Evolutionary conservation across 2,329 filamentous ascomycete genomes (phyloP), one percentile per base, ranked within the genome.

Genomic region (Elsinoe perseae): DNA sequence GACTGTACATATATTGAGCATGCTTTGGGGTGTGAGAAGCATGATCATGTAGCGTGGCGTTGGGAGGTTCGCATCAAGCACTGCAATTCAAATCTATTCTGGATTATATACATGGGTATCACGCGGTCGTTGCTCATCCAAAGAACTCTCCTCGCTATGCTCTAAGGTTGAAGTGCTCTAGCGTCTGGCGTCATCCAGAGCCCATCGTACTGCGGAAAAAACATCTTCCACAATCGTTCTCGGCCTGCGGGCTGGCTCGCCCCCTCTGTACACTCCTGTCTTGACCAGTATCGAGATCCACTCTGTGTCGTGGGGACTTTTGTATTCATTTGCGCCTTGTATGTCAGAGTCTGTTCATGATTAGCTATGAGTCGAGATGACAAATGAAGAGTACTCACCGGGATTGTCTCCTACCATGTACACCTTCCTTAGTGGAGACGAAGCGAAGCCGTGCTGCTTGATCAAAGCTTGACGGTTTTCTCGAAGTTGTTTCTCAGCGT

Each of bases 401-500:
- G 75, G 75, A 58, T 77, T 78, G 57, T 78, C 75, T 1, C 93
- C 93, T 40, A 97, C 81, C 92, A 97, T 97, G 72, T 95, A 97
- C 9, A 97, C 90, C 42, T 79, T 80, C 64, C 78, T 77, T 56
- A 95, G 70, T n/a, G 79, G 77, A 18, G 59, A 62, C 56, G 61
- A 60, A 36, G 57, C 61, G 16, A 64, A 67, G 59, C 60, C 64
- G 16, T 40, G 12, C 14, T 36, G 8, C 50, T 52, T 61, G 50
- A 83, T 73, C 21, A 81, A 58, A 14, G 71, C 66, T 20, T 75
- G 70, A 18, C 86, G 76, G 67, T 87, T 83, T 58, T 73, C 72
- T 54, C 81, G 72, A 53, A 97, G 75, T 53, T 87, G 79, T 52
- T 81, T 77, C 73, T 96, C 88, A 0, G 92, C 92, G 65, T 87